Percentiles rank a stretch among this genome's conserved stretches.
Evolutionary conservation across 2,329 filamentous ascomycete genomes (phyloP).

Genomic region (Aspergillus clavatus): DNA sequence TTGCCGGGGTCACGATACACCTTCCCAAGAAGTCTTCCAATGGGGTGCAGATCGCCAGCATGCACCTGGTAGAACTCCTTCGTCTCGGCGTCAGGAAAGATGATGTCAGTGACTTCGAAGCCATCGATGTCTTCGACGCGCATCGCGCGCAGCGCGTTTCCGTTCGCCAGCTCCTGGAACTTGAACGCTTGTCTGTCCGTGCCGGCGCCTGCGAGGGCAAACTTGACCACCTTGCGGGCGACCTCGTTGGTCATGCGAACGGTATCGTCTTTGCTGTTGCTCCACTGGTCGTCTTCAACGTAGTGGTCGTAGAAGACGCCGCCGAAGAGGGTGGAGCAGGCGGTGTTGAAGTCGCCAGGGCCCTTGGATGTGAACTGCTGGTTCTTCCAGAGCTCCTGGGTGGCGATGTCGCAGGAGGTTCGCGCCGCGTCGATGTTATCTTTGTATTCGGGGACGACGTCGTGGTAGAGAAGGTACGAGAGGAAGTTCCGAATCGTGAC

Average conservation of each 20-base stretch:
- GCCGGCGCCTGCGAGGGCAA: conserved; percentile 47
- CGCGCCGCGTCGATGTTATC: conserved; percentile 63
- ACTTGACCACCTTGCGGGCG: conserved; percentile 48
- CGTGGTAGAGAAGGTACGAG: conserved; percentile 77
- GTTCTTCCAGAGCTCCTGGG: conserved; percentile 61
- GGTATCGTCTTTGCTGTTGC: conserved; percentile 22
- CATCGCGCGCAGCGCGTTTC: conserved; percentile 38
- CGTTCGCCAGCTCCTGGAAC: conserved; percentile 35
- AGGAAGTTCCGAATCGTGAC: conserved; percentile 78
- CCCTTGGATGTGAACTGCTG: conserved; percentile 50
- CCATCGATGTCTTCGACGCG: conserved; percentile 49
- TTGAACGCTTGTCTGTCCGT: conserved; percentile 33
- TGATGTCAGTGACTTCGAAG: conserved; percentile 57
- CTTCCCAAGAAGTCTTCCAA: conserved; percentile 52
- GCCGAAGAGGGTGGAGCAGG: conserved; percentile 64
- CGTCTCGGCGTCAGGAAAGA: conserved; percentile 42
- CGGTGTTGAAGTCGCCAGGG: conserved; percentile 77
- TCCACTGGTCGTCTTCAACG: conserved; percentile 41
- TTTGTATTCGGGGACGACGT: conserved; percentile 77
- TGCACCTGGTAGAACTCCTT: conserved; percentile 46
- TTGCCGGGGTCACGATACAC: conserved; percentile 44
- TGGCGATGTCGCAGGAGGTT: conserved; percentile 61
- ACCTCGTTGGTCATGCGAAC: conserved; percentile 43
- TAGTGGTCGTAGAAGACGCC: conserved; percentile 46
- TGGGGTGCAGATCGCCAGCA: conserved; percentile 43